Evolutionary conservation across 192 early-diverging fungal species (phyloP).

Genomic region (Linnemannia zychae): DNA sequence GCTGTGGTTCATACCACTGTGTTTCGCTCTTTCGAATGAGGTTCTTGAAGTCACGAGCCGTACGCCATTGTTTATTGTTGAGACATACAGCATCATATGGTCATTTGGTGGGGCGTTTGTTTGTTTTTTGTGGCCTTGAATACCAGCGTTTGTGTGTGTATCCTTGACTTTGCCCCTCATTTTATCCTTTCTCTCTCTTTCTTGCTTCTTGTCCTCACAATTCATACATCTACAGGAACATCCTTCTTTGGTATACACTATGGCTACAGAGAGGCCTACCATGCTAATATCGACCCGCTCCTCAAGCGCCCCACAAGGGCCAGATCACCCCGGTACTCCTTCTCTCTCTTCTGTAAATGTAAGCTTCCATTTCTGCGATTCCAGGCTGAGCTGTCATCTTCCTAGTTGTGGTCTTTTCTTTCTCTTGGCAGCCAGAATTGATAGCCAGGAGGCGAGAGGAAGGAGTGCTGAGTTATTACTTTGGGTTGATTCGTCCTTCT

Average conservation of each 20-base stretch:
- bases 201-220: background rate
- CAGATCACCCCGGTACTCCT: background rate
- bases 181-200: background rate
- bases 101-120: background rate
- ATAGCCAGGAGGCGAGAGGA: background rate
- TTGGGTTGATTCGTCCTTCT: too few species aligned
- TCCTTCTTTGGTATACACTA: background rate
- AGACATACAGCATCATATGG: background rate
- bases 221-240: background rate
- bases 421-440: background rate
- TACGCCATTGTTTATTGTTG: background rate
- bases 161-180: background rate
- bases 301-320: background rate
- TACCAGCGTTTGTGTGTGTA: background rate
- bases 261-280: background rate
- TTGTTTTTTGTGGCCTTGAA: background rate
- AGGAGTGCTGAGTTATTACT: background rate
- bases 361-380: background rate
- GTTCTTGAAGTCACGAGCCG: background rate
- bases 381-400: background rate
- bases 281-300: slow-evolving; percentile 21
- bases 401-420: background rate
- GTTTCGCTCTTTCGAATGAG: background rate
- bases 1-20: background rate
- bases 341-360: background rate